These are phyloP conservation scores for Parascedosporium putredinis DNA, from an alignment of 2,329 filamentous ascomycete species.

Conservation along the genomic window DNA sequence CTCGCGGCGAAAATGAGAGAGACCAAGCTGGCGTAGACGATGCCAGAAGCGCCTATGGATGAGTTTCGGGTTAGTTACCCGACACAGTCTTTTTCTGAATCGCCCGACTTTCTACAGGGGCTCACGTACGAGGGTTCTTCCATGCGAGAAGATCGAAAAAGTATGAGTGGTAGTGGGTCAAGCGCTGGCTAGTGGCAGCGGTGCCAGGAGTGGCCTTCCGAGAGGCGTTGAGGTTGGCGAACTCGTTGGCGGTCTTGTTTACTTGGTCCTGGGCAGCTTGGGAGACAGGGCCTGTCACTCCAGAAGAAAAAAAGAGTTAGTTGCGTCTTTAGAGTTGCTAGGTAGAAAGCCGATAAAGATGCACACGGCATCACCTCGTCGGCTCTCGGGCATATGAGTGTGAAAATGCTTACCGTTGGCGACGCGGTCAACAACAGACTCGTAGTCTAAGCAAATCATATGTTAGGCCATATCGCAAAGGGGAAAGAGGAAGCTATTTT, in stretches of 20 bases:
- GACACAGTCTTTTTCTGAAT: not conserved
- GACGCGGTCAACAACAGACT: not conserved
- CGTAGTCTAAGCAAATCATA: not conserved
- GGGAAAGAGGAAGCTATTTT: not conserved
- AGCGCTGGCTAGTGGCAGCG: constrained; percentile 30
- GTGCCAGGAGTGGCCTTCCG: constrained; percentile 19
- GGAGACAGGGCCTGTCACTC: not conserved
- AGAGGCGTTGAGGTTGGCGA: constrained; percentile 46
- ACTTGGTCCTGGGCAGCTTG: constrained; percentile 28
- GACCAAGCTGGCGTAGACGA: constrained; percentile 51
- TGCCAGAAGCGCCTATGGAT: constrained; percentile 54
- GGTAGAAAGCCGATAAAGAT: not conserved
- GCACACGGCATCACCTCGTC: not conserved
- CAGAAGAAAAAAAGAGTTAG: constrained; percentile 19
- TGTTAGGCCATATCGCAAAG: not conserved
- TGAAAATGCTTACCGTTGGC: not conserved
- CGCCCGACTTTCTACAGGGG: not conserved
- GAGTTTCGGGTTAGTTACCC: not conserved
- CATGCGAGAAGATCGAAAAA: constrained; percentile 60
- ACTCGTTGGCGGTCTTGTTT: constrained; percentile 43
- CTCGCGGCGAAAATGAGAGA: constrained; percentile 50
- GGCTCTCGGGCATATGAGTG: too few species aligned
- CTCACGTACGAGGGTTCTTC: constrained; percentile 52
- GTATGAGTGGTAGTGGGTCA: constrained; percentile 62
- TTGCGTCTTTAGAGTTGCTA: not conserved